Evolutionary conservation across 75 land plant genomes (phyloP).

Genomic region (Picea glauca): DNA sequence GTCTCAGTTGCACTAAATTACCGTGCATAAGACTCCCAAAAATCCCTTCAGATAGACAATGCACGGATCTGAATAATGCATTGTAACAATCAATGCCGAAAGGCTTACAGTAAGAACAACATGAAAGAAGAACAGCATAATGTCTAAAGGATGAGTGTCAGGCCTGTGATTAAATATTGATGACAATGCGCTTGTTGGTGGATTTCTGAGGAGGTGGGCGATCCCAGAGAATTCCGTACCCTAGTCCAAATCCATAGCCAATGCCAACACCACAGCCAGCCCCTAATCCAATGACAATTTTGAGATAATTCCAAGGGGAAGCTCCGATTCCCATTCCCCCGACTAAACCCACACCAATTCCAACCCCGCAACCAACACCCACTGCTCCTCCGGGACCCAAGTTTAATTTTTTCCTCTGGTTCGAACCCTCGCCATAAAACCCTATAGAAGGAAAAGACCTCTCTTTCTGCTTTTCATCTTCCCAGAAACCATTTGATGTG

Average conservation of each 20-base stretch:
- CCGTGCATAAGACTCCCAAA: no score
- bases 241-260: constrained; percentile 47
- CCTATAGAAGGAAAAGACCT: neutral
- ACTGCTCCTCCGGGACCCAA: constrained; percentile 22
- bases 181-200: no score
- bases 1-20: no score
- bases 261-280: constrained; percentile 50
- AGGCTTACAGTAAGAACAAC: no score
- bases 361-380: constrained; percentile 40
- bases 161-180: no score
- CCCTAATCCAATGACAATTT: constrained; percentile 37
- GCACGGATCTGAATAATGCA: no score
- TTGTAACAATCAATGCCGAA: no score
- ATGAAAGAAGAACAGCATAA: no score
- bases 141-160: no score
- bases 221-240: constrained; percentile 40
- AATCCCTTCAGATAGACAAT: no score
- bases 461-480: neutral
- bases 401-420: constrained; percentile 8
- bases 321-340: constrained; percentile 42
- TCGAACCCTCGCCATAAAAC: neutral
- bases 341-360: constrained; percentile 30
- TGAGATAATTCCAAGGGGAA: constrained; percentile 27
- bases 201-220: constrained; percentile 17
- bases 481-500: neutral